Base-by-base conservation (phyloP, 2,329 filamentous ascomycete species). In the Dactylellina cionopaga region DNA sequence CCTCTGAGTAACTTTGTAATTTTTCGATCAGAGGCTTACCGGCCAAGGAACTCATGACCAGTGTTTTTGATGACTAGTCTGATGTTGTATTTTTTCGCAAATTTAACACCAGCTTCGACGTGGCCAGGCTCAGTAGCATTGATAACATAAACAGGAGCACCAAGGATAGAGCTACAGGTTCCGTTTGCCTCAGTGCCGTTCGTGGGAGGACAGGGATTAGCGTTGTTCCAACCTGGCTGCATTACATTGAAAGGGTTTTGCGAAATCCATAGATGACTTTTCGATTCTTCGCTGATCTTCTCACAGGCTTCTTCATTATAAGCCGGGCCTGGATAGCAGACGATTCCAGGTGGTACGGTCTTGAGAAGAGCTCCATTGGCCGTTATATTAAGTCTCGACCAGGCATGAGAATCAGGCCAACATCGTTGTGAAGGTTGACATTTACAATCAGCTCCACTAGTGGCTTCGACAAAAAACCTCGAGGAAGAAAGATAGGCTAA, bases 61-160 rank as follows among this genome's bases (percentile, higher is more conserved):
- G 78, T 79, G 63, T 81, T 81, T 69, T 80, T 80, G 46, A 80
- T 78, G 27, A 74, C 76, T 3, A 80, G 75, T 2, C 79, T 77
- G 24, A 81, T 71, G 54, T 80, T 79, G 69, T 80, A 75, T 49
- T 73, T 69, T 19, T 73, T 77, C 1, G 78, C 80, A 64, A 81
- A 82, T 3, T 74, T 77, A 10, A 82, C 80, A 9, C 79, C 79
- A n/a, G 77, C 70, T 73, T 82, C 79, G 65, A 82, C 78, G 47
- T 82, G 75, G 19, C 75, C 52, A 1, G 77, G 71, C 1, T 75
- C 77, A 29, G 80, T 74, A 15, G 78, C 79, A n/a, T 78, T 73
- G 17, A 79, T 79, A 1, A 80, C 81, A 74, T 80, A 81, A 9
- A 79, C 71, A 3, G 81, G 79, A 29, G 47, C 31, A 6, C 51